These are phyloP conservation scores for Xylaria grammica DNA, from an alignment of 495 filamentous ascomycete species.

Conservation along the genomic window DNA sequence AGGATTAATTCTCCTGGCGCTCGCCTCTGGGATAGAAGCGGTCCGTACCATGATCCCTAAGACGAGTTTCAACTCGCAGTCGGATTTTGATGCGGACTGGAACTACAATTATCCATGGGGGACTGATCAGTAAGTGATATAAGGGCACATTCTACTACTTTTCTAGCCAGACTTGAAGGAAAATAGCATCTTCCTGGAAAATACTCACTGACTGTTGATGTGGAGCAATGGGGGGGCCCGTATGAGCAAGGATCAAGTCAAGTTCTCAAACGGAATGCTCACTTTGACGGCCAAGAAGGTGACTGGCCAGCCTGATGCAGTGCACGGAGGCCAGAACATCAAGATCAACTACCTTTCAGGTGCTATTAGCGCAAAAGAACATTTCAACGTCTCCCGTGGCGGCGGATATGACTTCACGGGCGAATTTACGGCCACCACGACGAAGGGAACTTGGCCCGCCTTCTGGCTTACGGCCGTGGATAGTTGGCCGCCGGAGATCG, in stretches of 20 bases:
- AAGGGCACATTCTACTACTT: not conserved
- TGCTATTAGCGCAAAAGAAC: conserved; percentile 53
- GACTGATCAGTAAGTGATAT: conserved; percentile 29
- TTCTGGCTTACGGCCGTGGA: conserved; percentile 67
- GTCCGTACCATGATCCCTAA: conserved; percentile 55
- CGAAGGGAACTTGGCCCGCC: conserved; percentile 62
- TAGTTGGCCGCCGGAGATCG: conserved; percentile 69
- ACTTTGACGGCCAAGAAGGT: conserved; percentile 54
- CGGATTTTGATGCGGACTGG: conserved; percentile 58
- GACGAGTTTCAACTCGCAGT: conserved; percentile 57
- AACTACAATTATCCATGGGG: conserved; percentile 57
- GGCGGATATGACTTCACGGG: conserved; percentile 59
- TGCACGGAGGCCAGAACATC: conserved; percentile 53
- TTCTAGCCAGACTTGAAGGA: not conserved
- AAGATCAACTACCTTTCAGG: conserved; percentile 61
- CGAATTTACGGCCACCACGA: conserved; percentile 58
- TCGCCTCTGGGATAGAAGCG: conserved; percentile 34
- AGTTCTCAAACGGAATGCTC: conserved; percentile 42
- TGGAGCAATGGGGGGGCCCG: conserved; percentile 59
- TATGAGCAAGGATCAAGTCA: conserved; percentile 53
- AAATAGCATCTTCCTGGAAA: not conserved
- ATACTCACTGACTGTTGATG: conserved; percentile 44
- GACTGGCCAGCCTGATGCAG: conserved; percentile 47
- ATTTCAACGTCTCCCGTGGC: conserved; percentile 50
- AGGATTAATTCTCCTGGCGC: conserved; percentile 17